Percentiles rank a stretch among this genome's conserved stretches.
phyloP scores from a whole-genome alignment of 768 basidiomycete species.

The Roridomyces roridus region DNA sequence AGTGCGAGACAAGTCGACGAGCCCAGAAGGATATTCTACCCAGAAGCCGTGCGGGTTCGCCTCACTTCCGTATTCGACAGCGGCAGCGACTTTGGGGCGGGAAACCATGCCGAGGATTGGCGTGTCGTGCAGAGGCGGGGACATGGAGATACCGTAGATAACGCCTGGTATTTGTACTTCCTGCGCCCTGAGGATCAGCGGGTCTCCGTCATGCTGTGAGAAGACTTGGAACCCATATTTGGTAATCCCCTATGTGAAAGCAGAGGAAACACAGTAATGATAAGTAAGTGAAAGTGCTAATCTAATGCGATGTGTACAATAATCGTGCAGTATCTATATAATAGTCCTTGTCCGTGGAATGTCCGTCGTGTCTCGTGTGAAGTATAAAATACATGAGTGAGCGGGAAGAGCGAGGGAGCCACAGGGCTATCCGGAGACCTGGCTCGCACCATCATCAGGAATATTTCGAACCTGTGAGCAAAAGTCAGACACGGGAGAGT shows the following conservation, averaged over 20 bases:
- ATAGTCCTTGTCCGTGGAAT: neutral
- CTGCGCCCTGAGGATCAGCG: neutral
- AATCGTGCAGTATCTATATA: too few species aligned
- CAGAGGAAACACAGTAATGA: too few species aligned
- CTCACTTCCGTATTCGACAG: slow-evolving; percentile 61
- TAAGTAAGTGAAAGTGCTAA: neutral
- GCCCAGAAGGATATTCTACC: slow-evolving; percentile 72
- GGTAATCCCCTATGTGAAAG: too few species aligned
- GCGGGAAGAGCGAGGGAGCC: neutral
- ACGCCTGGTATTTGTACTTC: too few species aligned
- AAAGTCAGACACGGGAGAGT: neutral
- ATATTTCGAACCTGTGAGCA: slow-evolving; percentile 59
- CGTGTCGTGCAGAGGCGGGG: slow-evolving; percentile 41
- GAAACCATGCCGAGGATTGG: slow-evolving; percentile 52
- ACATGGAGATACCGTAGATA: slow-evolving; percentile 10
- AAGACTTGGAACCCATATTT: neutral
- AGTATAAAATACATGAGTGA: slow-evolving; percentile 7
- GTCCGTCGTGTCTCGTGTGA: neutral
- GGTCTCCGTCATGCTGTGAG: slow-evolving; percentile 6
- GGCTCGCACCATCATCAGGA: slow-evolving; percentile 50
- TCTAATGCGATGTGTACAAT: neutral
- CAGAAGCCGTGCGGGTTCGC: slow-evolving; percentile 52
- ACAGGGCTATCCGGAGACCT: slow-evolving; percentile 29
- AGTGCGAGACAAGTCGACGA: slow-evolving; percentile 65
- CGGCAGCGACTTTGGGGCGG: slow-evolving; percentile 49